Evolutionary conservation across 2,329 filamentous ascomycete genomes (phyloP).

Genomic region (Shiraia sp.): DNA sequence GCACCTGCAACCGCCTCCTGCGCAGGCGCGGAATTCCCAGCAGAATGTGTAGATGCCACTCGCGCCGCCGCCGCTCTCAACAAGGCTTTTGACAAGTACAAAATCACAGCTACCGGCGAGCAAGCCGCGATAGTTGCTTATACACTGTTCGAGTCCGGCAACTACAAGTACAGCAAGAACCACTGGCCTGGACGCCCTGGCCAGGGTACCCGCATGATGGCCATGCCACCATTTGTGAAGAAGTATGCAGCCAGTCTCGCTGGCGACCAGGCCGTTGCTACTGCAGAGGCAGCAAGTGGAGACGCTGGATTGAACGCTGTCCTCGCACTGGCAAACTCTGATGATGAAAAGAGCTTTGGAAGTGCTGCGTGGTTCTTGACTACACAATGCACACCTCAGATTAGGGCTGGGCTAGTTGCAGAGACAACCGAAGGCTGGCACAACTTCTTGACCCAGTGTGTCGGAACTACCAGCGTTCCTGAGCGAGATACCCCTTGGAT

Average conservation of each 20-base stretch:
- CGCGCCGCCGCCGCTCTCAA: conserved; percentile 63
- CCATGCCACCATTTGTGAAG: conserved; percentile 59
- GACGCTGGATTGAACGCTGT: conserved; percentile 46
- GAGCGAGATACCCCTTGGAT: conserved; percentile 56
- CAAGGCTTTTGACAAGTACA: conserved; percentile 61
- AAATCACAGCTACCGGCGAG: conserved; percentile 58
- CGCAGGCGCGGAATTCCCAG: conserved; percentile 48
- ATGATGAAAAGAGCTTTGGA: conserved; percentile 57
- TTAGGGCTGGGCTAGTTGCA: conserved; percentile 50
- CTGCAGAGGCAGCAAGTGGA: conserved; percentile 36
- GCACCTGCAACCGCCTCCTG: conserved; percentile 63
- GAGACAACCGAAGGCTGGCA: conserved; percentile 56
- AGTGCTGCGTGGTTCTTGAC: conserved; percentile 65
- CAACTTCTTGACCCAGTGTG: conserved; percentile 58
- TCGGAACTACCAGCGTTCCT: conserved; percentile 54
- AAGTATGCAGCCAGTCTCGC: conserved; percentile 58
- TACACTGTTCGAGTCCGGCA: conserved; percentile 71
- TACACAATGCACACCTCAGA: conserved; percentile 55
- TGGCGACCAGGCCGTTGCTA: conserved; percentile 37
- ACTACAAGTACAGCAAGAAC: conserved; percentile 75
- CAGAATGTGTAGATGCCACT: conserved; percentile 63
- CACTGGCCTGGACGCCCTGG: conserved; percentile 61
- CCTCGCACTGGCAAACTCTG: conserved; percentile 54
- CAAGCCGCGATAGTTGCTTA: conserved; percentile 72
- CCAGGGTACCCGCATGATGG: conserved; percentile 74